These are phyloP conservation scores for Allantophomopsis cytisporea DNA, from an alignment of 2,329 filamentous ascomycete genomes.

Conservation along the genomic window DNA sequence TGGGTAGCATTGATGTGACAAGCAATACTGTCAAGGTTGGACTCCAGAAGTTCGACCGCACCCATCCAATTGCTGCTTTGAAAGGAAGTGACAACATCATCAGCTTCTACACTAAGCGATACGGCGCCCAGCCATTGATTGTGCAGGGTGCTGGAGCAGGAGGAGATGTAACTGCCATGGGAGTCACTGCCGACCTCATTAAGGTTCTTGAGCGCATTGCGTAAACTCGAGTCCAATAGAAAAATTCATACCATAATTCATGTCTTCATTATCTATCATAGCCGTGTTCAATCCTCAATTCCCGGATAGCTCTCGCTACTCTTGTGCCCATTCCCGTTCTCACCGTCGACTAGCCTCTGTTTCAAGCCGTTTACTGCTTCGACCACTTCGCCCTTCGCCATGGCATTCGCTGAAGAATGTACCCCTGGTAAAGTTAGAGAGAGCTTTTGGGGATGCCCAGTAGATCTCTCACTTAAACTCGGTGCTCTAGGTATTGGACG, in stretches of 20 bases:
- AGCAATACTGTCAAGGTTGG: constrained; percentile 79
- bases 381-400: constrained; percentile 1
- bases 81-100: constrained; percentile 99
- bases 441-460: constrained; percentile 24
- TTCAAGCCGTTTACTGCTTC: constrained; percentile 3
- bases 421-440: constrained; percentile 10
- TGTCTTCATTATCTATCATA: background rate
- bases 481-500: constrained; percentile 45
- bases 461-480: constrained; percentile 42
- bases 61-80: constrained; percentile 82
- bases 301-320: constrained; percentile 8
- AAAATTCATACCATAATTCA: background rate
- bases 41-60: constrained; percentile 75
- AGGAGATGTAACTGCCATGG: constrained; percentile 94
- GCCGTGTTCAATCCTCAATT: background rate
- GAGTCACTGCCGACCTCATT: constrained; percentile 83
- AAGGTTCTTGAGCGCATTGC: constrained; percentile 59
- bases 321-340: constrained; percentile 17
- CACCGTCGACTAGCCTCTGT: constrained; percentile 1
- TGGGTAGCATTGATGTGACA: constrained; percentile 83
- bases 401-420: constrained; percentile 1
- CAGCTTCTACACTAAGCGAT: constrained; percentile 94
- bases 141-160: constrained; percentile 91
- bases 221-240: too few species aligned
- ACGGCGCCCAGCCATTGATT: constrained; percentile 81